phyloP scores from a whole-genome alignment of 2,329 filamentous ascomycete genomes.

The Exophiala lecanii-corni region DNA sequence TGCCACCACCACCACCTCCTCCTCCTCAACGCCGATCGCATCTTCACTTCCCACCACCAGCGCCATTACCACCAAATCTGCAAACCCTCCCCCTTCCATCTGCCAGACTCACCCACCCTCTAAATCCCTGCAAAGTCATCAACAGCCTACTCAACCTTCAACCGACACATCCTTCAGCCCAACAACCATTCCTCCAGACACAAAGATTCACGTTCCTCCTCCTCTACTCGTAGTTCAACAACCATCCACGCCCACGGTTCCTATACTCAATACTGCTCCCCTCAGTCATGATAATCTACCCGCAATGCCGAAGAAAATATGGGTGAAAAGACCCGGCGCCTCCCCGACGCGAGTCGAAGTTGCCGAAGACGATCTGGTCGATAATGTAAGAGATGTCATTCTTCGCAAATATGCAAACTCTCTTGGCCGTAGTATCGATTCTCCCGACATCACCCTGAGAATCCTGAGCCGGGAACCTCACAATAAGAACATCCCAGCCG shows the following conservation, averaged over 20 bases:
- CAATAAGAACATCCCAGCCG: slow-evolving; percentile 43
- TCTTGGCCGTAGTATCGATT: slow-evolving; percentile 79
- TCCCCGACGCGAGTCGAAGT: slow-evolving; percentile 85
- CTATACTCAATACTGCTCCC: slow-evolving; percentile 11
- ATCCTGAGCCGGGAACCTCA: slow-evolving; percentile 64
- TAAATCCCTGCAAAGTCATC: neutral
- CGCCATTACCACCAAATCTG: neutral
- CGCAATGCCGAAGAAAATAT: slow-evolving; percentile 65
- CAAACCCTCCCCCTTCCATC: neutral
- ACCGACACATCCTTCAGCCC: neutral
- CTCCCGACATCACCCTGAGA: slow-evolving; percentile 79
- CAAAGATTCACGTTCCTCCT: slow-evolving; percentile 2
- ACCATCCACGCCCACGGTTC: slow-evolving; percentile 17
- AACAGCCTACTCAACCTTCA: neutral
- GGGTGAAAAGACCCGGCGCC: slow-evolving; percentile 82
- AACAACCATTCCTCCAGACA: neutral
- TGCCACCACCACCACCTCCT: slow-evolving; percentile 31
- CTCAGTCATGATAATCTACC: slow-evolving; percentile 29
- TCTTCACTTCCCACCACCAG: neutral
- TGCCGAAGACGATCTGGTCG: slow-evolving; percentile 82
- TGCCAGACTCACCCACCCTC: neutral
- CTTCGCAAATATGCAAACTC: slow-evolving; percentile 92
- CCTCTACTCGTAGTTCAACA: slow-evolving; percentile 16
- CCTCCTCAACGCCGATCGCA: slow-evolving; percentile 24
- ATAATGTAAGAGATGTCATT: slow-evolving; percentile 90